Base-by-base conservation (phyloP, 345 rosid species). In the Draba incana region DNA sequence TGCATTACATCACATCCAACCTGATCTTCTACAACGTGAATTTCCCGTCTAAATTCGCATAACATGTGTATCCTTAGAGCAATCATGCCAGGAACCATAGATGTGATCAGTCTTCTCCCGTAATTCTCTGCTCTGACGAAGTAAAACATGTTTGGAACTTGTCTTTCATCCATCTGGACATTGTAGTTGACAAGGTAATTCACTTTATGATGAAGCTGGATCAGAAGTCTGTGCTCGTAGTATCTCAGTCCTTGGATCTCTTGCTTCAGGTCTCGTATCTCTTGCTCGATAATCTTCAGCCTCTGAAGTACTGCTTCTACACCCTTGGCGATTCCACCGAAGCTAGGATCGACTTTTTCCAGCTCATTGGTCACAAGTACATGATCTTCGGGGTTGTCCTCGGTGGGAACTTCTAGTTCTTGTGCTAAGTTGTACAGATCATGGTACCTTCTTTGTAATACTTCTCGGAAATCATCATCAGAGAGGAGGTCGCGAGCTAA, bases 191-290 rank as follows among this genome's bases (percentile, higher is more conserved):
- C 88, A 10, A 91, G 90, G 84, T 91, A 89, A 78, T 91, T 75
- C 71, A 94, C 85, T 81, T 89, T 94, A 64, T 85, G 95, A 52
- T 94, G 92, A 78, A 94, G 98, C 83, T 89, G 88, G 28, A 86
- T 78, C 39, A 94, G 84, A 59, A 94, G 90, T 37, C 89, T 82
- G 80, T 91, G 96, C 69, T 94, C 96, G 38, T 87, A 89, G 76
- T 89, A 89, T 75, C 93, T 84, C 68, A 94, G 73, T 47, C 99
- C 98, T 75, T 94, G 99, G 70, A 91, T 91, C 86, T 94, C 98
- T 66, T 89, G 95, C 81, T 91, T 94, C 78, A 94, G 35, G 74
- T 94, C 99, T 68, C 89, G 80, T 78, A 94, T 89, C 80, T 91
- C 99, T 71, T 91, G 96, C 75, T 89, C 99, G 28, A 94, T 89